Percentiles rank a stretch among this genome's conserved stretches.
Conservation (phyloP, 2,329 filamentous ascomycete species). For the Trichophyton rubrum region DNA sequence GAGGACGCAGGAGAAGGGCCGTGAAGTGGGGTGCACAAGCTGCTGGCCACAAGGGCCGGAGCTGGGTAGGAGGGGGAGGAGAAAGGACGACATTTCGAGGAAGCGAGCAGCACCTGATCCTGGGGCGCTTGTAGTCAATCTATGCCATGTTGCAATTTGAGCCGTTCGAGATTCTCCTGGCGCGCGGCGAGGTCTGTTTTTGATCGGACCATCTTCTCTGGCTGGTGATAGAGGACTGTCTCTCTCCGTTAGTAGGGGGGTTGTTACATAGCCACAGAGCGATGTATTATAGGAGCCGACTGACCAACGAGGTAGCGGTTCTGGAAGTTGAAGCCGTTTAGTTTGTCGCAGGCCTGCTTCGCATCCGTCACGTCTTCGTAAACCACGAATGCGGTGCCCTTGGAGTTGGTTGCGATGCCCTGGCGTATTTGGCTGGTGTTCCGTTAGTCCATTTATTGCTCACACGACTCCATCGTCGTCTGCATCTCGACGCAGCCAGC, state of each 20-base stretch:
- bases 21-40: neutral
- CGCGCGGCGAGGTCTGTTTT: conserved; percentile 89
- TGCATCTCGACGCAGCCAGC: conserved; percentile 11
- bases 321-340: conserved; percentile 99
- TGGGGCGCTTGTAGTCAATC: conserved; percentile 51
- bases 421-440: conserved; percentile 84
- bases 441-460: neutral
- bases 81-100: neutral
- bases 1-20: neutral
- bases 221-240: conserved; percentile 61
- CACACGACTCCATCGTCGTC: no score
- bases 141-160: conserved; percentile 96
- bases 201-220: conserved; percentile 68
- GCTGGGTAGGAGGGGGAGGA: neutral
- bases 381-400: conserved; percentile 96
- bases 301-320: conserved; percentile 95
- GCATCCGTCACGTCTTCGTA: conserved; percentile 99
- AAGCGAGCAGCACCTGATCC: neutral
- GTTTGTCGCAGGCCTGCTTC: conserved; percentile 96
- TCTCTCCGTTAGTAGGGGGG: neutral
- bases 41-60: neutral
- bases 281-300: conserved; percentile 27
- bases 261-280: neutral
- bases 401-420: conserved; percentile 92
- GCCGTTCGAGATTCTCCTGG: conserved; percentile 92